Percentiles rank a stretch among this genome's conserved stretches.
Evolutionary conservation across 106 monocot species (phyloP).

Genomic region (Iris macrosiphon): DNA sequence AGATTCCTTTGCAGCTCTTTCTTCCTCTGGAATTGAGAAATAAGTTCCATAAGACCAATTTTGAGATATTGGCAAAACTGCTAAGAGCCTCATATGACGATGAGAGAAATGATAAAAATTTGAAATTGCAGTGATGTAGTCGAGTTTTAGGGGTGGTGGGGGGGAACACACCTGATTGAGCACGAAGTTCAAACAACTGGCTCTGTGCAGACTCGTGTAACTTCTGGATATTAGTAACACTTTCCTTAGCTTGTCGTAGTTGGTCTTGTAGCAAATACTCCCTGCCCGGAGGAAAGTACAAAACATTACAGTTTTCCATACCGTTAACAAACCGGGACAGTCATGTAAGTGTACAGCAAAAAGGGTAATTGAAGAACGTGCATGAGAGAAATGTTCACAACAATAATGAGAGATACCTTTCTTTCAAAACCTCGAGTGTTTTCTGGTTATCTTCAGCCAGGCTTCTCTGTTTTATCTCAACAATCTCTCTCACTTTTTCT

Average conservation of each 20-base stretch:
- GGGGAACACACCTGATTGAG: constrained; percentile 70
- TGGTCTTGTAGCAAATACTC: constrained; percentile 87
- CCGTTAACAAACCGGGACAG: background rate
- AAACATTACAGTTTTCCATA: constrained; percentile 11
- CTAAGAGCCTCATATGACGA: background rate
- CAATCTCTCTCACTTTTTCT: constrained; percentile 95
- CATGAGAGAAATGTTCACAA: background rate
- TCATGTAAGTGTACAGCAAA: too few relatives aligned
- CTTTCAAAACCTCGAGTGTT: constrained; percentile 91
- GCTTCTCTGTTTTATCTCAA: constrained; percentile 93
- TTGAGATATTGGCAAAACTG: background rate
- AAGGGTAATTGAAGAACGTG: background rate
- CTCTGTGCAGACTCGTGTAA: constrained; percentile 91
- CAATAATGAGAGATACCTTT: constrained; percentile 54
- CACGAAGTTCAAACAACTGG: constrained; percentile 88
- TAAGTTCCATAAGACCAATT: background rate
- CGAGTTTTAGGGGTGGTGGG: too few relatives aligned
- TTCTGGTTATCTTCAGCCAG: constrained; percentile 97
- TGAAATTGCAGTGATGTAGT: background rate
- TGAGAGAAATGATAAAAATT: background rate
- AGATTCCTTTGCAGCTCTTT: constrained; percentile 81
- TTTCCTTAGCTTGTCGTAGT: constrained; percentile 86
- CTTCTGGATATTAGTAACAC: constrained; percentile 92
- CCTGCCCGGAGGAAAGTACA: constrained; percentile 29
- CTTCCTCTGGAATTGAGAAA: constrained; percentile 62